Percentiles rank a stretch among this genome's conserved stretches.
phyloP scores from a whole-genome alignment of 441 rosid genomes.

The Francoa sonchifolia region DNA sequence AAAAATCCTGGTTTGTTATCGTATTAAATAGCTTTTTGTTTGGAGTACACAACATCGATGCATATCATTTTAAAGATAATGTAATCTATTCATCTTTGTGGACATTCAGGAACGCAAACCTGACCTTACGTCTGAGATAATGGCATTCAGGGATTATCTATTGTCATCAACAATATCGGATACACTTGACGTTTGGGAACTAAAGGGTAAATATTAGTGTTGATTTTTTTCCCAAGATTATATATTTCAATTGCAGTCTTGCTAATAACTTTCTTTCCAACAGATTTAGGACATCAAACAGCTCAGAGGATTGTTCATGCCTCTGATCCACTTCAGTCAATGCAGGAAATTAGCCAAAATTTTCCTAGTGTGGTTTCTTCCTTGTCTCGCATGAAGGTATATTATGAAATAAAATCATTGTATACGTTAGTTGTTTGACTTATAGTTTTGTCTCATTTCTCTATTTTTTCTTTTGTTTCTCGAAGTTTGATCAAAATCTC shows the following conservation, averaged over 20 bases:
- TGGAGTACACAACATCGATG: conserved; percentile 1
- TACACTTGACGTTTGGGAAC: conserved; percentile 97
- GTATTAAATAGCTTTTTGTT: conserved; percentile 7
- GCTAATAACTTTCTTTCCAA: conserved; percentile 17
- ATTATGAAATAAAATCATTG: too few species aligned
- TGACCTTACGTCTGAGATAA: conserved; percentile 79
- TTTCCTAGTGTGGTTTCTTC: conserved; percentile 96
- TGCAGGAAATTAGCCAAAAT: conserved; percentile 97
- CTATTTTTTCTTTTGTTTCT: too few species aligned
- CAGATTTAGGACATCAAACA: conserved; percentile 99
- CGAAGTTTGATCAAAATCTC: too few species aligned
- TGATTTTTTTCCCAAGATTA: conserved; percentile 5
- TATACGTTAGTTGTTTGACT: too few species aligned
- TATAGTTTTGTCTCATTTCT: too few species aligned
- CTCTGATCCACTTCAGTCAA: conserved; percentile 88
- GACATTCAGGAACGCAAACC: conserved; percentile 79
- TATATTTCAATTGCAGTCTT: conserved; percentile 1
- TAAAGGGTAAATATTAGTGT: conserved; percentile 48
- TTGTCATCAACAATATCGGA: conserved; percentile 88
- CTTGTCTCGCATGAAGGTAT: conserved; percentile 98
- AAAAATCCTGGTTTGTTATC: conserved; percentile 67
- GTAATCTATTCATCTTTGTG: conserved; percentile 6
- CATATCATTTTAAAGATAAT: conserved; percentile 12
- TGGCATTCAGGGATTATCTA: conserved; percentile 89
- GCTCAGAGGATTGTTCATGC: conserved; percentile 96